Evolutionary conservation across 2,329 filamentous ascomycete species (phyloP).

Genomic region (Claviceps sp.): DNA sequence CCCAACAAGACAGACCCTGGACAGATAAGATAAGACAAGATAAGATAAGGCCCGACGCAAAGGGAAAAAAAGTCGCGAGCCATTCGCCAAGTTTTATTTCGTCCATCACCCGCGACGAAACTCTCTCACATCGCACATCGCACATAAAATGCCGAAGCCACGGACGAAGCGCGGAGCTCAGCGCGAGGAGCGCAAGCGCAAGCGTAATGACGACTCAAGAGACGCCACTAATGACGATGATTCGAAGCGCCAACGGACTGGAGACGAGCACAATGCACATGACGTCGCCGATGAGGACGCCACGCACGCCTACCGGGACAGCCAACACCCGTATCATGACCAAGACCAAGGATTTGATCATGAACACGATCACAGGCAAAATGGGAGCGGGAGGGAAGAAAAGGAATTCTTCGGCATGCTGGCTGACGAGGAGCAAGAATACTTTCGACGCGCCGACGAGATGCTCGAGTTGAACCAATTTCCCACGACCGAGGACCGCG

Average conservation of each 20-base stretch:
- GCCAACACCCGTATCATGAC: slow-evolving; percentile 13
- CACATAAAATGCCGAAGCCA: slow-evolving; percentile 29
- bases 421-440: slow-evolving; percentile 85
- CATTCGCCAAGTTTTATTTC: background rate
- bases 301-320: background rate
- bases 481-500: slow-evolving; percentile 56
- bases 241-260: slow-evolving; percentile 14
- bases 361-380: background rate
- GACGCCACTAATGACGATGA: slow-evolving; percentile 8
- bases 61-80: slow-evolving; percentile 4
- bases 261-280: slow-evolving; percentile 7
- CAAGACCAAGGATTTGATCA: background rate
- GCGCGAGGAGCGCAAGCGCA: slow-evolving; percentile 29
- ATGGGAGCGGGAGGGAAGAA: slow-evolving; percentile 27
- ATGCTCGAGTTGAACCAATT: slow-evolving; percentile 86
- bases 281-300: background rate
- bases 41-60: background rate
- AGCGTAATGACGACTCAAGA: slow-evolving; percentile 15
- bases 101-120: background rate
- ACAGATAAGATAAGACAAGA: background rate
- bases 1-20: background rate
- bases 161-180: slow-evolving; percentile 26
- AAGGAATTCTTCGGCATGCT: slow-evolving; percentile 86
- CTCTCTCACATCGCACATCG: slow-evolving; percentile 7
- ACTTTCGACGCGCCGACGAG: slow-evolving; percentile 82